A percentile compares a stretch with the other conserved stretches of the same genome.
Conservation (phyloP, 2,329 filamentous ascomycete species). For the Cadophora sp. region DNA sequence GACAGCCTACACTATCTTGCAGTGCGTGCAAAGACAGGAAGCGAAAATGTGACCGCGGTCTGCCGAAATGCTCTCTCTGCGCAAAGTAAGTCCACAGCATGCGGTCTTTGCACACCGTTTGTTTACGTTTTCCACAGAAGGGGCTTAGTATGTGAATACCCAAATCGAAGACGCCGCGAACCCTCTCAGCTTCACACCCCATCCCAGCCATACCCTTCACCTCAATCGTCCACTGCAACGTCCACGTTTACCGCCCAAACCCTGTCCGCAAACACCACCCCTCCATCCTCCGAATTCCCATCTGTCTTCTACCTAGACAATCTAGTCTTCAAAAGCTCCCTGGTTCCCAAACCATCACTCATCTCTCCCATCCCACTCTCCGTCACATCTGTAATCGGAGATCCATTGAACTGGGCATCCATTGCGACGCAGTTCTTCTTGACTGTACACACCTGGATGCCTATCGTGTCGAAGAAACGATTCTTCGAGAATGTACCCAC, state of each 20-base stretch:
- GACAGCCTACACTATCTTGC: not conserved
- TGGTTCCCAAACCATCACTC: conserved; percentile 23
- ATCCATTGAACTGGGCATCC: conserved; percentile 11
- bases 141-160: conserved; percentile 17
- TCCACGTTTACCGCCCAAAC: not conserved
- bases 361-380: conserved; percentile 8
- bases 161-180: not conserved
- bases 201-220: conserved; percentile 12
- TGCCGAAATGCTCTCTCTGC: conserved; percentile 31
- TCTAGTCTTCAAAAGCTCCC: conserved; percentile 17
- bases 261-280: not conserved
- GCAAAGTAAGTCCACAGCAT: conserved; percentile 12
- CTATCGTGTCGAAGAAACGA: conserved; percentile 32
- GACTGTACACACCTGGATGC: conserved; percentile 32
- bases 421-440: conserved; percentile 27
- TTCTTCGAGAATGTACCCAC: conserved; percentile 26
- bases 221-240: conserved; percentile 7
- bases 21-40: not conserved
- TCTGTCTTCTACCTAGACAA: conserved; percentile 31
- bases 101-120: not conserved
- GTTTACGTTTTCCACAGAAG: conserved; percentile 1
- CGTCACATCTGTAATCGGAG: conserved; percentile 21
- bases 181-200: conserved; percentile 8
- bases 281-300: conserved; percentile 21
- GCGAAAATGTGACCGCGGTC: conserved; percentile 11